A percentile compares a stretch with the other conserved stretches of the same genome.
phyloP scores from a whole-genome alignment of 2,329 filamentous ascomycete genomes.

The Hysterium pulicare region DNA sequence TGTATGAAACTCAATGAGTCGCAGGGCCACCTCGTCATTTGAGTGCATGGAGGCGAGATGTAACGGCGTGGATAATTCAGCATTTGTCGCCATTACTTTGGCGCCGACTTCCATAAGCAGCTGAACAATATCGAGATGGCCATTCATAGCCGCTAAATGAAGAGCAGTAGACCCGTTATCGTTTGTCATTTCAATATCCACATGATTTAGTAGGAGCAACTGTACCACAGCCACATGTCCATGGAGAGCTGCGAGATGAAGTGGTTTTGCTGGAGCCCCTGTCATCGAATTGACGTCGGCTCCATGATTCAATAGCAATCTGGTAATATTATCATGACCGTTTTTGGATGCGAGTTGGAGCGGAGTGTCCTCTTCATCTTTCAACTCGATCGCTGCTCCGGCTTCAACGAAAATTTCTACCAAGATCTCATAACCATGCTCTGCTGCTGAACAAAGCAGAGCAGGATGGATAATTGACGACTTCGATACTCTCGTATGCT shows the following conservation, averaged over 20 bases:
- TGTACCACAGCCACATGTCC: constrained; percentile 1
- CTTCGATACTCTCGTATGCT: too few relatives aligned
- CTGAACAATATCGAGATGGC: constrained; percentile 1
- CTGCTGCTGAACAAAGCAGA: too few relatives aligned
- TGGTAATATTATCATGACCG: background rate
- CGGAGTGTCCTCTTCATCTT: too few relatives aligned
- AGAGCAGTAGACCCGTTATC: background rate
- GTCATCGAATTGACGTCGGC: background rate
- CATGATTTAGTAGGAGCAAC: background rate
- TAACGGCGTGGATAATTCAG: background rate
- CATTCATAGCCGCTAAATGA: background rate
- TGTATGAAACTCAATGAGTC: too few relatives aligned
- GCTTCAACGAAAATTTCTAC: too few relatives aligned
- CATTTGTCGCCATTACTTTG: background rate
- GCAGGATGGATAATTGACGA: too few relatives aligned
- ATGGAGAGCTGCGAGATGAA: background rate
- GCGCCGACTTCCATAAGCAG: background rate
- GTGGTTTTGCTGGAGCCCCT: background rate
- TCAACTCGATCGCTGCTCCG: too few relatives aligned
- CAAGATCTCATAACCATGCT: too few relatives aligned
- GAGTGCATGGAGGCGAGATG: background rate
- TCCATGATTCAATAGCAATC: background rate
- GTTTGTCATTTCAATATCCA: constrained; percentile 2
- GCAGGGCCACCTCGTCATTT: background rate
- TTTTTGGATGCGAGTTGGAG: background rate